A percentile compares a stretch with the other conserved stretches of the same genome.
phyloP scores from a whole-genome alignment of 768 basidiomycete genomes.

The Filobasidium wieringae region DNA sequence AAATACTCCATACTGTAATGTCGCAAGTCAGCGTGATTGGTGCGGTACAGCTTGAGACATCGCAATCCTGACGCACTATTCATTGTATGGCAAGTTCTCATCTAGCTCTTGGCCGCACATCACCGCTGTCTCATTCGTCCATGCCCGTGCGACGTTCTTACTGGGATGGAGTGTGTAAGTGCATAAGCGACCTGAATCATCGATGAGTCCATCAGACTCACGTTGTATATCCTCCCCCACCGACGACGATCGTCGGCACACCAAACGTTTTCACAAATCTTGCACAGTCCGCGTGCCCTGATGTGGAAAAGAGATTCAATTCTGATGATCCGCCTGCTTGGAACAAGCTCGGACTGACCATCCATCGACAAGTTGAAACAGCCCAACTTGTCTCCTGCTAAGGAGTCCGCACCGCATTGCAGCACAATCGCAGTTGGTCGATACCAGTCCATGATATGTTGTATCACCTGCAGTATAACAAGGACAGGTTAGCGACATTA shows the following conservation, averaged over 20 bases:
- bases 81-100: conserved; percentile 39
- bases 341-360: conserved; percentile 30
- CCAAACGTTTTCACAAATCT: conserved; percentile 70
- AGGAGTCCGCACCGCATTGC: conserved; percentile 92
- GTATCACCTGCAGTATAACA: conserved; percentile 51
- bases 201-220: conserved; percentile 14
- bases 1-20: conserved; percentile 95
- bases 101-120: conserved; percentile 70
- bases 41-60: background rate
- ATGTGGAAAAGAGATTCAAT: background rate
- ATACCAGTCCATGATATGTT: conserved; percentile 74
- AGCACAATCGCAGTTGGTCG: conserved; percentile 76
- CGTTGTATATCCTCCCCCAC: conserved; percentile 94
- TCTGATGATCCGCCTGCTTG: background rate
- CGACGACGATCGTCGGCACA: conserved; percentile 78
- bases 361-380: conserved; percentile 94
- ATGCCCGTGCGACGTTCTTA: conserved; percentile 85
- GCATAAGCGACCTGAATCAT: background rate
- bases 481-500: background rate
- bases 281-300: conserved; percentile 85
- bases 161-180: conserved; percentile 7
- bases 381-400: conserved; percentile 88
- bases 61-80: conserved; percentile 31
- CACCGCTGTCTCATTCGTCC: conserved; percentile 95
- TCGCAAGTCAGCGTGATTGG: conserved; percentile 44